Evolutionary conservation across 2,329 filamentous ascomycete genomes (phyloP), one percentile per base, ranked within the genome.

Genomic region (Lachnellula occidentalis): DNA sequence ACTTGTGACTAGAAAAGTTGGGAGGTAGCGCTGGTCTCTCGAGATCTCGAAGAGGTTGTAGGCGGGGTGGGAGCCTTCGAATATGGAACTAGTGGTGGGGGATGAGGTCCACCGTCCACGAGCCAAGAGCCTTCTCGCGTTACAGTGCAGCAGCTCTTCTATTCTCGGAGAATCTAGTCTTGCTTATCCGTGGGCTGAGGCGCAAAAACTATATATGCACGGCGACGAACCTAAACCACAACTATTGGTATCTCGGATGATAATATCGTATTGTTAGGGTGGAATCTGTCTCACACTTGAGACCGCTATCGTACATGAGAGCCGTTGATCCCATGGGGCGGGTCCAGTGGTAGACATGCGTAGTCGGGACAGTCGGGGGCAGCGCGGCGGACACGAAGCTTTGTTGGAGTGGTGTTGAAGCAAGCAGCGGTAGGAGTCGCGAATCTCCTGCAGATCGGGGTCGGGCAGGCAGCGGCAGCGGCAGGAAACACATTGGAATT

Each of bases 281-380:
- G 54, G 48, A 56, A 52, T 53, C 15, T 55, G 52, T 61, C 51
- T 61, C 53, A 59, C 50, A 54, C 46, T 59, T 39, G 46, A 53
- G 50, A 51, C 45, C 46, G 54, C 50, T 59, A 51, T 61, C 50
- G 54, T 64, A 64, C 65, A 64, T 61, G 52, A 56, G 55, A 61
- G 50, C 58, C 55, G 58, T 55, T 59, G 57, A 61, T 64, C 51
- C 42, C 54, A 39, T 50, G 43, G 49, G 53, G 53, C 49, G 46
- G 49, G 48, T 56, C 53, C 48, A 53, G 45, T 58, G 48, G 53
- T 58, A 59, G 59, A 61, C 55, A 59, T 64, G 45, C 59, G 58
- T 31, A 31, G 27, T 31, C 8, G 8, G 8, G 27, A 31, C 42
- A 36, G 54, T 57, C 41, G 51, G 55, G 45, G 48, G 50, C 27